Conservation (phyloP, 2,329 filamentous ascomycete genomes). For the Emergomyces africanus region DNA sequence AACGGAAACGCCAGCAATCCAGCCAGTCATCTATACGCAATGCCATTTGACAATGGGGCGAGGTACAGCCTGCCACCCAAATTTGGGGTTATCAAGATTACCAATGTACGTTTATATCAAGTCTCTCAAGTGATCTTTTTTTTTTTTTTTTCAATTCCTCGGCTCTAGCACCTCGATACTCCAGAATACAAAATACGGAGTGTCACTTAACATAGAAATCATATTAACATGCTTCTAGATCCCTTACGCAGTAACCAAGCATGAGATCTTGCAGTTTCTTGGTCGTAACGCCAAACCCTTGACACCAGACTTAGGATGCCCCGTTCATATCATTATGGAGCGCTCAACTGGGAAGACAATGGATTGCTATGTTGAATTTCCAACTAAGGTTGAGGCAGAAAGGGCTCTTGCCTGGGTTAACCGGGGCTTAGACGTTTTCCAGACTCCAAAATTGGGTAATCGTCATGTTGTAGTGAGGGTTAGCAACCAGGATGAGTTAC, state of each 20-base stretch:
- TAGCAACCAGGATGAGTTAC: constrained; percentile 37
- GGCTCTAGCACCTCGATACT: not conserved
- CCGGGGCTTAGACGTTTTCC: constrained; percentile 21
- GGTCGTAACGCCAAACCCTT: constrained; percentile 32
- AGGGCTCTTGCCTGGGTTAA: constrained; percentile 26
- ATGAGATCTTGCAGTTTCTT: constrained; percentile 37
- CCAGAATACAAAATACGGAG: not conserved
- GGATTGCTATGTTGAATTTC: constrained; percentile 40
- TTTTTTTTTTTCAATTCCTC: too few species aligned
- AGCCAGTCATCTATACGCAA: constrained; percentile 11
- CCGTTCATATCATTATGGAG: constrained; percentile 47
- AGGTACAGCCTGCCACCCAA: constrained; percentile 11
- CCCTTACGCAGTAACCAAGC: constrained; percentile 37
- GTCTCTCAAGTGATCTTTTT: not conserved
- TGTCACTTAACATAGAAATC: not conserved
- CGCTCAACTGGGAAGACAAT: constrained; percentile 44
- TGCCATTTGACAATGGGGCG: constrained; percentile 19
- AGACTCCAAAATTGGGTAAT: constrained; percentile 34
- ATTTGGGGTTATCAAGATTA: constrained; percentile 24
- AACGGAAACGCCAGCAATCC: constrained; percentile 4
- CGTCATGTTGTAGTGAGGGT: constrained; percentile 35
- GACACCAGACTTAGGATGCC: constrained; percentile 25
- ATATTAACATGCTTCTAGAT: constrained; percentile 25
- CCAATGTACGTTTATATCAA: constrained; percentile 20
- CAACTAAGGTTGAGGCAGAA: constrained; percentile 25